Conservation (phyloP, 306 rosid genomes). For the Medicago arabica region DNA sequence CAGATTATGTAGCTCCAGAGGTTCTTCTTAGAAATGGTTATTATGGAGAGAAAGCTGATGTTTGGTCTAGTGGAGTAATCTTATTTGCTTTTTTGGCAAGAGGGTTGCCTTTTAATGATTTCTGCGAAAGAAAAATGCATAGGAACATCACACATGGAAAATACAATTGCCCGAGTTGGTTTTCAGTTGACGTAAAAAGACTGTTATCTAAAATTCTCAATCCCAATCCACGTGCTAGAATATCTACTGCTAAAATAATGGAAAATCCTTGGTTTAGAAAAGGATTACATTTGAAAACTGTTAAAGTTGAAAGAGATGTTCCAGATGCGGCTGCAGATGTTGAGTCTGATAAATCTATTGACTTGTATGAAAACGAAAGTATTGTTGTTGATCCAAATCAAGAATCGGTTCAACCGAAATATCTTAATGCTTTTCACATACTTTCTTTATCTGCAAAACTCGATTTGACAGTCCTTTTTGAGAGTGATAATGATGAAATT, state of each 20-base stretch:
- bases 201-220: slow-evolving; percentile 46
- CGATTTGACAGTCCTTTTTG: slow-evolving; percentile 51
- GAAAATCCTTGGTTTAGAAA: slow-evolving; percentile 49
- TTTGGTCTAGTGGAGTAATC: slow-evolving; percentile 59
- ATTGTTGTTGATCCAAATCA: slow-evolving; percentile 42
- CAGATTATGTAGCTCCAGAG: slow-evolving; percentile 59
- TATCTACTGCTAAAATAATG: slow-evolving; percentile 40
- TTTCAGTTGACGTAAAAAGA: slow-evolving; percentile 46
- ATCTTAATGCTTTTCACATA: slow-evolving; percentile 57
- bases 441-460: slow-evolving; percentile 51
- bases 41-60: slow-evolving; percentile 51
- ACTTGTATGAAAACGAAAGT: slow-evolving; percentile 30
- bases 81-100: slow-evolving; percentile 54
- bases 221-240: slow-evolving; percentile 48
- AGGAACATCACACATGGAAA: slow-evolving; percentile 43
- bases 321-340: slow-evolving; percentile 23
- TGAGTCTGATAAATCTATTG: slow-evolving; percentile 34
- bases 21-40: slow-evolving; percentile 46
- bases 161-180: slow-evolving; percentile 52
- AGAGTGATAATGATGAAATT: background rate
- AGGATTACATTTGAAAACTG: slow-evolving; percentile 30
- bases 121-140: slow-evolving; percentile 45
- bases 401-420: slow-evolving; percentile 33
- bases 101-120: slow-evolving; percentile 49
- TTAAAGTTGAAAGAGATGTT: slow-evolving; percentile 30